These are phyloP conservation scores for Trichoderma oligosporum DNA, from an alignment of 2,329 filamentous ascomycete species.

Conservation along the genomic window DNA sequence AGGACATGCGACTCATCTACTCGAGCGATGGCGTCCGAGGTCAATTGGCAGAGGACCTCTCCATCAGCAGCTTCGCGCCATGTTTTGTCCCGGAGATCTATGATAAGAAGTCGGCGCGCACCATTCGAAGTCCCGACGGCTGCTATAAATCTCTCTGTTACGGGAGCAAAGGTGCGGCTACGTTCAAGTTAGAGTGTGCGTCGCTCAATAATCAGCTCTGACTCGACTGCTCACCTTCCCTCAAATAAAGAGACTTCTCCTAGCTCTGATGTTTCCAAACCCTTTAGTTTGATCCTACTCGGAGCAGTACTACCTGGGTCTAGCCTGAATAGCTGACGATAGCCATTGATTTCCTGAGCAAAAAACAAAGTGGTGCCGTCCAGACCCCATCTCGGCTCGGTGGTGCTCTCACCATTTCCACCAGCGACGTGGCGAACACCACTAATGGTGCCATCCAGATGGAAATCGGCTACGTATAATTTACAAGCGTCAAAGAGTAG, in stretches of 20 bases:
- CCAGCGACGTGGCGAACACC: conserved; percentile 41
- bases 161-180: conserved; percentile 39
- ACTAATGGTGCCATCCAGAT: conserved; percentile 30
- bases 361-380: conserved; percentile 46
- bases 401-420: conserved; percentile 39
- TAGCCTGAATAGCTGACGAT: conserved; percentile 46
- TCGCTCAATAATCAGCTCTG: not conserved
- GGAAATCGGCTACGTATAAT: conserved; percentile 44
- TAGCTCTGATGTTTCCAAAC: conserved; percentile 41
- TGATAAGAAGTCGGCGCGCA: conserved; percentile 34
- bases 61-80: conserved; percentile 33
- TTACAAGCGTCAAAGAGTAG: conserved; percentile 49
- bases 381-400: conserved; percentile 49
- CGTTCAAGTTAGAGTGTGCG: conserved; percentile 1
- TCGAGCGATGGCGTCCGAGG: conserved; percentile 34
- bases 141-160: conserved; percentile 36
- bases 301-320: conserved; percentile 27
- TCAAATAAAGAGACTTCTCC: conserved; percentile 33
- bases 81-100: conserved; percentile 34
- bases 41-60: conserved; percentile 32
- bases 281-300: conserved; percentile 33
- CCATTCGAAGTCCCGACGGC: conserved; percentile 35
- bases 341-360: conserved; percentile 43
- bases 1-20: conserved; percentile 36
- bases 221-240: conserved; percentile 29